Conservation (phyloP, 345 rosid species). For the Balakata baccata region DNA sequence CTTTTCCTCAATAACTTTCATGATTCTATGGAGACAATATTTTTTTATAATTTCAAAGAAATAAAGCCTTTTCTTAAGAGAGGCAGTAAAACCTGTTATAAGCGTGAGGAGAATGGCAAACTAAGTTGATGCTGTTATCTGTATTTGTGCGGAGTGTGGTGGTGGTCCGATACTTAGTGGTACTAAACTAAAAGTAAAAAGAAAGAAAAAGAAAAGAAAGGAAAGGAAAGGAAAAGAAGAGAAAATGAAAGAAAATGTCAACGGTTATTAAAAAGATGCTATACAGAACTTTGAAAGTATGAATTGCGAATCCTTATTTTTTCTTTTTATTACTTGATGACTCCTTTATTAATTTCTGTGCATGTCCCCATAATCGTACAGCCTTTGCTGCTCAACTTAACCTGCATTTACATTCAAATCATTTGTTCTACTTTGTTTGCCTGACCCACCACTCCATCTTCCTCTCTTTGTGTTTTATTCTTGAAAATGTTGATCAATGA, state of each 20-base stretch:
- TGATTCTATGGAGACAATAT: slow-evolving; percentile 6
- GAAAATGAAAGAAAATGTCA: slow-evolving; percentile 38
- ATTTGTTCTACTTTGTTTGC: slow-evolving; percentile 4
- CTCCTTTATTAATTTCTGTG: slow-evolving; percentile 53
- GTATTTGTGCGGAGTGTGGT: slow-evolving; percentile 45
- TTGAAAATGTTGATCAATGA: background rate
- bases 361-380: slow-evolving; percentile 22
- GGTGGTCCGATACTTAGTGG: slow-evolving; percentile 53
- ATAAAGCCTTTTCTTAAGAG: slow-evolving; percentile 39
- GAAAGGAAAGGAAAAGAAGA: background rate
- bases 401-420: slow-evolving; percentile 3
- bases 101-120: slow-evolving; percentile 44
- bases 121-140: slow-evolving; percentile 42
- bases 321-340: slow-evolving; percentile 22
- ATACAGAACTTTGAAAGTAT: slow-evolving; percentile 29
- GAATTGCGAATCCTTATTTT: slow-evolving; percentile 15
- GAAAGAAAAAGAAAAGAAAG: background rate
- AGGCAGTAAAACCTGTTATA: slow-evolving; percentile 22
- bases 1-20: slow-evolving; percentile 30
- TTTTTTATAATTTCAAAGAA: slow-evolving; percentile 21
- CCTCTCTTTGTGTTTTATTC: background rate
- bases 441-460: slow-evolving; percentile 26
- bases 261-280: slow-evolving; percentile 44
- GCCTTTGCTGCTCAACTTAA: slow-evolving; percentile 22
- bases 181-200: slow-evolving; percentile 25